Conservation (phyloP, 73 alveolate species). For the Halteria grandinella region DNA sequence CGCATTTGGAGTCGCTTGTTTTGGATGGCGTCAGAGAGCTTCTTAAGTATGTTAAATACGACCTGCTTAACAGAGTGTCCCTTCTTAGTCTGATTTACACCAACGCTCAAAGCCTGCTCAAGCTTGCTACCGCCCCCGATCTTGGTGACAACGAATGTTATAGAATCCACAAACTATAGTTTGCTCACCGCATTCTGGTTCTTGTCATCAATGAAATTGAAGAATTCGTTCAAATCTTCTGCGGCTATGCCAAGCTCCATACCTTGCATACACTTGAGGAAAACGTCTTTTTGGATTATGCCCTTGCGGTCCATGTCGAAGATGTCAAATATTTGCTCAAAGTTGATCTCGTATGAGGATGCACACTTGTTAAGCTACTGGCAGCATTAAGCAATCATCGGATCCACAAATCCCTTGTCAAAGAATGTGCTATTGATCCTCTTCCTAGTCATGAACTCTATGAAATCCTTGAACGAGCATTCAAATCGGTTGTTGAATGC, state of each 20-base stretch:
- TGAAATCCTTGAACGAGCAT: conserved; percentile 57
- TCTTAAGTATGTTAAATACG: conserved; percentile 44
- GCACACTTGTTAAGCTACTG: not conserved
- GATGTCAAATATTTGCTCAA: conserved; percentile 38
- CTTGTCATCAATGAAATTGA: conserved; percentile 55
- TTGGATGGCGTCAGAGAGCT: conserved; percentile 32
- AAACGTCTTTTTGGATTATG: conserved; percentile 27
- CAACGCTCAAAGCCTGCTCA: conserved; percentile 20
- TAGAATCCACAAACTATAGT: conserved; percentile 40
- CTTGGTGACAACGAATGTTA: conserved; percentile 35
- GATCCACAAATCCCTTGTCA: conserved; percentile 64
- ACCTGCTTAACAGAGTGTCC: conserved; percentile 37
- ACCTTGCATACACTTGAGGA: conserved; percentile 49
- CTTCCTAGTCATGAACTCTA: conserved; percentile 60
- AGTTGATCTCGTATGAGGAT: conserved; percentile 31
- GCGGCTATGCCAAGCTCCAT: conserved; percentile 47
- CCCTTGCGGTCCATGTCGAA: conserved; percentile 38
- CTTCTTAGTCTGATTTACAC: conserved; percentile 30
- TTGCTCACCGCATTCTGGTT: conserved; percentile 39
- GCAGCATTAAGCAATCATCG: conserved; percentile 56
- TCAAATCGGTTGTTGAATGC: conserved; percentile 3
- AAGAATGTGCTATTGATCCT: conserved; percentile 32
- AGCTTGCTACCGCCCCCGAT: conserved; percentile 47
- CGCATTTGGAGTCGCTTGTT: conserved; percentile 36
- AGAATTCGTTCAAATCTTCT: conserved; percentile 60